Base-by-base conservation (phyloP, 192 early-diverging fungal genomes). In the Coemansia sp. region DNA sequence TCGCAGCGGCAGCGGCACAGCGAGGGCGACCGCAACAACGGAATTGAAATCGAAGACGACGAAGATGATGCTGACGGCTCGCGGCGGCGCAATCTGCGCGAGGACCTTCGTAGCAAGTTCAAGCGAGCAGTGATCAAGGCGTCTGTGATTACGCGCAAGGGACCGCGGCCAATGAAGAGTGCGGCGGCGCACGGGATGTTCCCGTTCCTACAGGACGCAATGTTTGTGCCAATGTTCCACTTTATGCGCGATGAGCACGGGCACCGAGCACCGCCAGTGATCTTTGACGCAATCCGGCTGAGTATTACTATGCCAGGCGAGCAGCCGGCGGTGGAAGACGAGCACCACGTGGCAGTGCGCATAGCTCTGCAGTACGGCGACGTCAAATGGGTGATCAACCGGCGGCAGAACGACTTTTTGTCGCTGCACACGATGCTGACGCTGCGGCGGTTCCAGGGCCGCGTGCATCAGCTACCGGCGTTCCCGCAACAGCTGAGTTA, bases 351-450 rank as follows among this genome's bases (percentile, higher is more conserved):
- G 60, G 66, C 82, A 7, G 87, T 89, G 59, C 86, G 90, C n/a
- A 87, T 92, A 41, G 87, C 87, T 62, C 73, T 90, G 17, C 82
- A 87, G 65, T 92, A 92, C 61, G 91, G 91, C 11, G 90, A 91
- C 52, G 72, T 87, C 49, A 90, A 89, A 70, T 92, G 91, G 91
- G 88, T 89, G 14, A 84, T 91, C 24, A 70, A 81, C 24, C 82
- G 86, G 15, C 80, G 85, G 0, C 79, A 88, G 24, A 70, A 84
- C 47, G 89, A 92, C 60, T 90, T 92, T 68, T 70, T 86, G n/a
- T 65, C 74, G 15, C 67, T 92, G 39, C 87, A 91, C 66, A 77
- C 87, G 22, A 78, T 73, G 22, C 70, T 92, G 37, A 85, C 80
- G 23, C 64, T 79, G 56, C 70, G 74, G 27, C 69, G 76, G 57